phyloP scores from a whole-genome alignment of 306 rosid genomes.

The Cercis canadensis region DNA sequence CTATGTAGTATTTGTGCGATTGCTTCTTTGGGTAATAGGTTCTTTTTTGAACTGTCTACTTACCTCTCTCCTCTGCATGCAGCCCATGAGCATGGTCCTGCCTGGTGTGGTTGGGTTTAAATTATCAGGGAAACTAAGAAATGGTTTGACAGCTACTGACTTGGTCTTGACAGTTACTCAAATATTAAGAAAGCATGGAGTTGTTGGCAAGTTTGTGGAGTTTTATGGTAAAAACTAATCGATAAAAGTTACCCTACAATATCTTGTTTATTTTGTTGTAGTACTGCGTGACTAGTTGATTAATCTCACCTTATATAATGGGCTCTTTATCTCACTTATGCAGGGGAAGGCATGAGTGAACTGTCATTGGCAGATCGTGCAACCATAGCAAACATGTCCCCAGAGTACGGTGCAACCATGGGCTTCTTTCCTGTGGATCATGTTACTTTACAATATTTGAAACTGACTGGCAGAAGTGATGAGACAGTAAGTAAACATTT shows the following conservation, averaged over 20 bases:
- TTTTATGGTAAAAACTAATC: constrained; percentile 70
- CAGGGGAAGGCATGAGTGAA: constrained; percentile 95
- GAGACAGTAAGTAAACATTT: constrained; percentile 66
- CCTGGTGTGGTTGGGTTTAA: constrained; percentile 98
- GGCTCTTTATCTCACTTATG: constrained; percentile 34
- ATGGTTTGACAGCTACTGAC: constrained; percentile 96
- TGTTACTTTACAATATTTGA: constrained; percentile 90
- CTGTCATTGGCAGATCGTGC: constrained; percentile 94
- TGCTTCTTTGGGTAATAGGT: background rate
- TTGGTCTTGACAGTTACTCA: constrained; percentile 96
- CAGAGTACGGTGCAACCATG: constrained; percentile 98
- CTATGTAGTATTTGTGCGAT: constrained; percentile 16
- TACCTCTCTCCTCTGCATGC: constrained; percentile 31
- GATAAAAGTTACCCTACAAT: background rate
- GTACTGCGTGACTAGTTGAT: constrained; percentile 22
- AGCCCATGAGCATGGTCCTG: constrained; percentile 99
- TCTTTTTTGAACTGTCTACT: constrained; percentile 14
- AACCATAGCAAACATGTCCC: constrained; percentile 96
- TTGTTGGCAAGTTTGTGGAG: constrained; percentile 96
- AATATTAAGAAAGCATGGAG: constrained; percentile 96
- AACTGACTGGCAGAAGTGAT: constrained; percentile 86
- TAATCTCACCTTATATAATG: constrained; percentile 34
- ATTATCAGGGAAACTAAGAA: constrained; percentile 77
- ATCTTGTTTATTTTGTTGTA: constrained; percentile 17
- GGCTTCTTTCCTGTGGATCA: constrained; percentile 99